phyloP scores from a whole-genome alignment of 441 rosid species.

The Pelargonium citronellum region DNA sequence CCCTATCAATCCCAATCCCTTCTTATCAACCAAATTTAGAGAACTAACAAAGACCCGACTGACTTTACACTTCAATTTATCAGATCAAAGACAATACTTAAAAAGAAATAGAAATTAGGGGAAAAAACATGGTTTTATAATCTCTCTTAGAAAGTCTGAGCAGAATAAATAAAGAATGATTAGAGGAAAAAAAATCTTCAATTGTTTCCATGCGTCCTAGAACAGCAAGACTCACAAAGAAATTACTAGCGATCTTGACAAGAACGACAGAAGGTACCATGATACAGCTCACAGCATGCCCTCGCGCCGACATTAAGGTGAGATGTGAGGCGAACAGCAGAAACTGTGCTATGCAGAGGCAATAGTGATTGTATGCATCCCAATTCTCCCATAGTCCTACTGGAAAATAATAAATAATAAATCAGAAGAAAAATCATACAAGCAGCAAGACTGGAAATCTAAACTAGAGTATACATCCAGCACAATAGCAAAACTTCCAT shows the following conservation, averaged over 20 bases:
- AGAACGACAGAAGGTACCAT: slow-evolving; percentile 90
- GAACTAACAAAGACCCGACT: slow-evolving; percentile 19
- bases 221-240: slow-evolving; percentile 80
- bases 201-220: slow-evolving; percentile 32
- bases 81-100: slow-evolving; percentile 9
- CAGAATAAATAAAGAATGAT: background rate
- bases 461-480: no score
- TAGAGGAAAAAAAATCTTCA: background rate
- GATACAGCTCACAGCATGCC: slow-evolving; percentile 85
- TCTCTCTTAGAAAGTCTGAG: background rate
- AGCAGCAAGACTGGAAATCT: no score
- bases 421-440: no score
- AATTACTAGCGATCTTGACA: slow-evolving; percentile 91
- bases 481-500: no score
- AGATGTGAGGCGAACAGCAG: slow-evolving; percentile 52
- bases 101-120: background rate
- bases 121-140: background rate
- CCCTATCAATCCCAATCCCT: slow-evolving; percentile 79
- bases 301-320: slow-evolving; percentile 59
- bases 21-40: slow-evolving; percentile 33
- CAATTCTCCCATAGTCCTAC: slow-evolving; percentile 66
- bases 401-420: background rate
- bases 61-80: slow-evolving; percentile 20
- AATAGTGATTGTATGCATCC: slow-evolving; percentile 64
- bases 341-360: slow-evolving; percentile 48